Conservation (phyloP, 169 alveolate genomes). For the Plasmodium knowlesi region DNA sequence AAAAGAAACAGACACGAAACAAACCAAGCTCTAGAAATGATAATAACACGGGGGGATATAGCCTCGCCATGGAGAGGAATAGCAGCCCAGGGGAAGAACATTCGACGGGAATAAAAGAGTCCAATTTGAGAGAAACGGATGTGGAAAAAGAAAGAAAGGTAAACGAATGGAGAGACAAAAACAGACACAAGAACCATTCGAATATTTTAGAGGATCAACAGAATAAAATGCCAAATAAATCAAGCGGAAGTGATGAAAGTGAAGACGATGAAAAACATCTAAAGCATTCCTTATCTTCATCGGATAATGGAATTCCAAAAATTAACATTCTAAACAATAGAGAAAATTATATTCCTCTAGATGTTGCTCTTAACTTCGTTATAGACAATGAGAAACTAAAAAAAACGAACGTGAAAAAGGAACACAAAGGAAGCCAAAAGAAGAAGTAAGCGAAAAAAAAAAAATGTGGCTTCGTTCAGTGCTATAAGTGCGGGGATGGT, state of each 20-base stretch:
- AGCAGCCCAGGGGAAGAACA: background rate
- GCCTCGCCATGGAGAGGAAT: background rate
- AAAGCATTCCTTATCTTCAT: constrained; percentile 46
- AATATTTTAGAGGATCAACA: background rate
- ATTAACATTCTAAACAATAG: constrained; percentile 63
- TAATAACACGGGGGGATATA: background rate
- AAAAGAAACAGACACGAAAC: background rate
- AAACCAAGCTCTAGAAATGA: background rate
- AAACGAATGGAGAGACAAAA: background rate
- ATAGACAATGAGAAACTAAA: constrained; percentile 61
- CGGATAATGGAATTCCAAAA: constrained; percentile 64
- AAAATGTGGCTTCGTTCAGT: background rate
- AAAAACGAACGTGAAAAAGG: constrained; percentile 51
- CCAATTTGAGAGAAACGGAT: background rate
- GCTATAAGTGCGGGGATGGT: background rate
- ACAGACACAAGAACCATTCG: background rate
- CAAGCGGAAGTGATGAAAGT: background rate
- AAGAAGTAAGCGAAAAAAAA: constrained; percentile 12
- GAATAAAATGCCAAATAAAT: background rate
- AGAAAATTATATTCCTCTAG: constrained; percentile 67
- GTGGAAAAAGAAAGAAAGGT: background rate
- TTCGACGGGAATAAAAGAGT: background rate
- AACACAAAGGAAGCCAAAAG: constrained; percentile 32
- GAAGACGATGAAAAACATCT: background rate
- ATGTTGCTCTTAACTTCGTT: constrained; percentile 63